Evolutionary conservation across 2,329 filamentous ascomycete genomes (phyloP).

Genomic region (Aotearoamyces nothofagi): DNA sequence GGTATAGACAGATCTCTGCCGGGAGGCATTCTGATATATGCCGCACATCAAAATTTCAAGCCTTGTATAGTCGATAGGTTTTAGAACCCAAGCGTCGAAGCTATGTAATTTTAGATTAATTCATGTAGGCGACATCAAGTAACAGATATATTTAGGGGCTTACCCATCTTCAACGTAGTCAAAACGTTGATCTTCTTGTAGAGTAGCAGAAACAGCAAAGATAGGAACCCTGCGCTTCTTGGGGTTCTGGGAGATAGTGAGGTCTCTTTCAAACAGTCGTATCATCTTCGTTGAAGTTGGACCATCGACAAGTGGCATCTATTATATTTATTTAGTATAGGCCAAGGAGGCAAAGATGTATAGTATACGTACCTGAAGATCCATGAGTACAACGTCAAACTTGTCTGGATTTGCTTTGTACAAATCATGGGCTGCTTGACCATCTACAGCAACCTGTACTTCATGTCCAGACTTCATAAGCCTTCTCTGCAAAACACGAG

Average conservation of each 20-base stretch:
- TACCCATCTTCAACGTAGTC: constrained; percentile 13
- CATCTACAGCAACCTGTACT: constrained; percentile 58
- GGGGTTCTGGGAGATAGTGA: too few species aligned
- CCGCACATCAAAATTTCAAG: constrained; percentile 54
- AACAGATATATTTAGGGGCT: too few species aligned
- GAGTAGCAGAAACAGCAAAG: constrained; percentile 11
- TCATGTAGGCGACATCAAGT: too few species aligned
- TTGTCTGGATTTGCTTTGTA: constrained; percentile 37
- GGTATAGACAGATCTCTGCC: constrained; percentile 50
- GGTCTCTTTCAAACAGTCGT: constrained; percentile 8
- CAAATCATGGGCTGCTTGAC: constrained; percentile 60
- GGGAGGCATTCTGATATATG: constrained; percentile 43
- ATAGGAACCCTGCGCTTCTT: constrained; percentile 8
- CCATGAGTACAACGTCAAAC: constrained; percentile 14
- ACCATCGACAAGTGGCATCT: constrained; percentile 14
- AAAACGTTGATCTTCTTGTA: constrained; percentile 9
- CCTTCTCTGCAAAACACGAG: constrained; percentile 63
- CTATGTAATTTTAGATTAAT: too few species aligned
- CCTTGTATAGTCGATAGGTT: constrained; percentile 70
- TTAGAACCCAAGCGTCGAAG: constrained; percentile 85
- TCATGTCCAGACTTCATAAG: constrained; percentile 56
- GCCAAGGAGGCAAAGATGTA: background rate
- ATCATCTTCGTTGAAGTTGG: constrained; percentile 11
- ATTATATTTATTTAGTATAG: constrained; percentile 1
- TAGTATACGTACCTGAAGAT: constrained; percentile 10